These are phyloP conservation scores for Symmetrospora coprosmae DNA, from an alignment of 768 basidiomycete species.

Conservation along the genomic window DNA sequence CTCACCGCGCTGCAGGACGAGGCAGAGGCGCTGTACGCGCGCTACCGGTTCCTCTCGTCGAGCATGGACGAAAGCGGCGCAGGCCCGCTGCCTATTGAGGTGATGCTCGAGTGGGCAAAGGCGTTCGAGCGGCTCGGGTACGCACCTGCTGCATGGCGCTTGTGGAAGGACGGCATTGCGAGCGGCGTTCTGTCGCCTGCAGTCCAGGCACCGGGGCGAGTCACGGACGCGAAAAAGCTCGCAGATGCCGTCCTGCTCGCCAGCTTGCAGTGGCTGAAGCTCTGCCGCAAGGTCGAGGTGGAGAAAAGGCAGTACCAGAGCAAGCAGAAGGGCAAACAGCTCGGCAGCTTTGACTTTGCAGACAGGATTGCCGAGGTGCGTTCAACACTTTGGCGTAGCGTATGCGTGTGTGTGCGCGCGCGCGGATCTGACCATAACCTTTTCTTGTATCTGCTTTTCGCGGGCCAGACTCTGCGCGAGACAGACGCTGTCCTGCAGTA, in stretches of 20 bases:
- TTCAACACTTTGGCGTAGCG: too few species aligned
- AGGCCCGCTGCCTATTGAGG: background rate
- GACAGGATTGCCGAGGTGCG: too few species aligned
- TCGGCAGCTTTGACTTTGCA: too few species aligned
- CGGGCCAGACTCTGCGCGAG: background rate
- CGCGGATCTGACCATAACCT: background rate
- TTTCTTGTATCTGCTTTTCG: background rate
- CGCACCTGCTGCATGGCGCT: constrained; percentile 5
- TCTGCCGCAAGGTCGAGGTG: background rate
- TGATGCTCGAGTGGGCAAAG: background rate
- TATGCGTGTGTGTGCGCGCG: background rate
- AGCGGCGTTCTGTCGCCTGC: too few species aligned
- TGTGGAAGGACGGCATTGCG: constrained; percentile 13
- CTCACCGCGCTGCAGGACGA: constrained; percentile 3
- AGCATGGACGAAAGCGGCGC: background rate
- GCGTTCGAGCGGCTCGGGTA: background rate
- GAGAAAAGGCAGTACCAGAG: background rate
- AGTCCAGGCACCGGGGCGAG: background rate
- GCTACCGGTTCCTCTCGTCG: constrained; percentile 3
- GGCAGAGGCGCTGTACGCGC: constrained; percentile 12
- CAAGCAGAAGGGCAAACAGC: background rate
- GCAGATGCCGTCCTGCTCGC: constrained; percentile 6
- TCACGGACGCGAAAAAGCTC: background rate
- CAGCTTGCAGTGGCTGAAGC: background rate
- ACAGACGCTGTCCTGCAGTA: background rate